Conservation (phyloP, 1,284 basidiomycete species). For the Rhodotorula mucilaginosa region DNA sequence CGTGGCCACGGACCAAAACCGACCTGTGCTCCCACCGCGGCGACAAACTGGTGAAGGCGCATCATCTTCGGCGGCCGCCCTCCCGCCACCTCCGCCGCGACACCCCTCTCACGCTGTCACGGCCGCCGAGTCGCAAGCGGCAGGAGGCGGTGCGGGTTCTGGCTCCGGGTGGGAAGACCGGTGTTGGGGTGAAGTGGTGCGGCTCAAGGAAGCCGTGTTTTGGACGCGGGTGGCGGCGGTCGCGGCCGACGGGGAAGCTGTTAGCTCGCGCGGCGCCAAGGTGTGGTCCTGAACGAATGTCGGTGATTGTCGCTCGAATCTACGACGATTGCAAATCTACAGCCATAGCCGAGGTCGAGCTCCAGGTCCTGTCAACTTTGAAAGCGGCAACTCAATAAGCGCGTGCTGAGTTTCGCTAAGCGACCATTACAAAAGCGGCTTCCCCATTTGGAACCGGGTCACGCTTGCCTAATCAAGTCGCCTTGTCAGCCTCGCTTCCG, state of each 20-base stretch:
- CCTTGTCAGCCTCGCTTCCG: too few species aligned
- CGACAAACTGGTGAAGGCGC: neutral
- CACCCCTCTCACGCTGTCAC: constrained; percentile 10
- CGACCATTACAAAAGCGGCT: too few species aligned
- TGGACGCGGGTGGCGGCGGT: constrained; percentile 74
- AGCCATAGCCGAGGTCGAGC: too few species aligned
- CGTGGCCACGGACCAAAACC: neutral
- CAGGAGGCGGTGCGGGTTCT: constrained; percentile 5
- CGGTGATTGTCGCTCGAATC: too few species aligned
- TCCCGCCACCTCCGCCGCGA: constrained; percentile 15
- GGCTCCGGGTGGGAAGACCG: constrained; percentile 70
- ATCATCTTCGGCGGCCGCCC: neutral
- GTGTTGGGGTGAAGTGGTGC: constrained; percentile 78
- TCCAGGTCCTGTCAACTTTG: too few species aligned
- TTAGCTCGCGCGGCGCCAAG: constrained; percentile 16
- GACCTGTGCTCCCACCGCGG: neutral
- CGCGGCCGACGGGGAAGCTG: constrained; percentile 21
- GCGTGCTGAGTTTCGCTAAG: too few species aligned
- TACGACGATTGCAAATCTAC: neutral
- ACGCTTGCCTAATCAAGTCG: too few species aligned
- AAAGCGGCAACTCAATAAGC: too few species aligned
- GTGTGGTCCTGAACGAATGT: constrained; percentile 15
- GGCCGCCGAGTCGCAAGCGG: neutral
- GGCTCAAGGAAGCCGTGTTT: constrained; percentile 83
- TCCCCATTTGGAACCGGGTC: too few species aligned